These are phyloP conservation scores for Suillus spraguei DNA, from an alignment of 768 basidiomycete genomes.

Conservation along the genomic window DNA sequence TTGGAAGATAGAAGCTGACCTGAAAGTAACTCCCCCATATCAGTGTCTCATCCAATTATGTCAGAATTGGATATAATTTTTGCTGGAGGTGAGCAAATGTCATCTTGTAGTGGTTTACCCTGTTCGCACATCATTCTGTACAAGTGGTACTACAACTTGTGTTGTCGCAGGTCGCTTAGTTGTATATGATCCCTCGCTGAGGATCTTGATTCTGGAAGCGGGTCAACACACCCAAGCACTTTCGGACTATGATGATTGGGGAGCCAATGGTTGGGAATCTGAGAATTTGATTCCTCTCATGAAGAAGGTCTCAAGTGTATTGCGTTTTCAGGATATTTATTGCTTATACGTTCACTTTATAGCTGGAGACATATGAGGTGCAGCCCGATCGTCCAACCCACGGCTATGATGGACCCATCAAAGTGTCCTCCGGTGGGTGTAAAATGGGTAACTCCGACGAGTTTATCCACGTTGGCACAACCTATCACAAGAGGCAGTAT, in stretches of 20 bases:
- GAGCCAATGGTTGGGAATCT: conserved; percentile 29
- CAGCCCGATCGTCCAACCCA: conserved; percentile 20
- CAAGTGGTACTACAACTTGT: conserved; percentile 39
- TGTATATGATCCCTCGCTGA: conserved; percentile 25
- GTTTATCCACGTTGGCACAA: conserved; percentile 45
- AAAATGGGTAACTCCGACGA: conserved; percentile 45
- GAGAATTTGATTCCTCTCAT: conserved; percentile 29
- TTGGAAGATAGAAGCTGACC: neutral
- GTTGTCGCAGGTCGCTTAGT: conserved; percentile 34
- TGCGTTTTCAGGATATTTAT: neutral
- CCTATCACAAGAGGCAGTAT: conserved; percentile 48
- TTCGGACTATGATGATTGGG: conserved; percentile 53
- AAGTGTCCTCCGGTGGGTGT: conserved; percentile 28
- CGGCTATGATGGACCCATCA: conserved; percentile 26
- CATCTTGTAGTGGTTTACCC: conserved; percentile 4
- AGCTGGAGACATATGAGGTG: conserved; percentile 26
- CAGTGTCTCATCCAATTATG: conserved; percentile 5
- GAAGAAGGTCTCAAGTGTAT: conserved; percentile 21
- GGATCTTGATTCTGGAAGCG: conserved; percentile 33
- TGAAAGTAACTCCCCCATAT: neutral
- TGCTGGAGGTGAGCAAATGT: conserved; percentile 48
- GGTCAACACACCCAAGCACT: conserved; percentile 30
- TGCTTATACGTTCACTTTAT: neutral
- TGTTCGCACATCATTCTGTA: neutral
- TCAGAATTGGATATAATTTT: conserved; percentile 53